Evolutionary conservation across 2,329 filamentous ascomycete species (phyloP).

Genomic region (Gyromitra esculenta): DNA sequence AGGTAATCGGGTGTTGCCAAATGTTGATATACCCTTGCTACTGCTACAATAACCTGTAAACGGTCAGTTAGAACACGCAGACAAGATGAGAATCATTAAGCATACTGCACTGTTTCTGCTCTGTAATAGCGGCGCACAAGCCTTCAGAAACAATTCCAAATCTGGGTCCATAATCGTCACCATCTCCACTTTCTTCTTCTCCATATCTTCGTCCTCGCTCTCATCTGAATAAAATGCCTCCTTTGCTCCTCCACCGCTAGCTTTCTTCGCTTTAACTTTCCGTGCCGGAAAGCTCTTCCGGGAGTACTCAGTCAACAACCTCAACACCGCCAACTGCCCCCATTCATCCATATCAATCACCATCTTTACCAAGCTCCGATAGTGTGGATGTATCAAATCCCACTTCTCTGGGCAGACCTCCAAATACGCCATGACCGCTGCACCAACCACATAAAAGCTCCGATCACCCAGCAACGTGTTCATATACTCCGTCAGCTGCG

Average conservation of each 20-base stretch:
- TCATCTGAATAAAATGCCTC: conserved; percentile 80
- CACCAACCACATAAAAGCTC: conserved; percentile 96
- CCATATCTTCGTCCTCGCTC: conserved; percentile 61
- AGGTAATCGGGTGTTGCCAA: conserved; percentile 83
- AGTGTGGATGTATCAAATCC: conserved; percentile 90
- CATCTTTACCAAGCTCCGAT: conserved; percentile 84
- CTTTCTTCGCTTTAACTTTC: conserved; percentile 69
- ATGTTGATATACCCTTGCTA: conserved; percentile 84
- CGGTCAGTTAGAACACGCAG: conserved; percentile 28
- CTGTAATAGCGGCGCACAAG: conserved; percentile 83
- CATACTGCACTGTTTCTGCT: conserved; percentile 84
- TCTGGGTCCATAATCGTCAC: conserved; percentile 78
- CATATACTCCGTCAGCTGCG: conserved; percentile 85
- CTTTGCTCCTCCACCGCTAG: conserved; percentile 66
- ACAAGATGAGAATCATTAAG: not conserved
- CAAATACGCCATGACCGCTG: conserved; percentile 87
- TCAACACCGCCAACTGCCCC: conserved; percentile 86
- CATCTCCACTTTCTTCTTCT: conserved; percentile 67
- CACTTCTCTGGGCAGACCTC: conserved; percentile 88
- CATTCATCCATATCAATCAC: conserved; percentile 99
- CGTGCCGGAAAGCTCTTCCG: conserved; percentile 80
- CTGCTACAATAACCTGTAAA: conserved; percentile 76
- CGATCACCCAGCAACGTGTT: conserved; percentile 82
- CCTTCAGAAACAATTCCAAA: conserved; percentile 79
- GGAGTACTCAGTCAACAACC: conserved; percentile 83